Percentiles rank a stretch among this genome's conserved stretches.
phyloP scores from a whole-genome alignment of 805 yeast species.

The Jamesozyma spencerorum region DNA sequence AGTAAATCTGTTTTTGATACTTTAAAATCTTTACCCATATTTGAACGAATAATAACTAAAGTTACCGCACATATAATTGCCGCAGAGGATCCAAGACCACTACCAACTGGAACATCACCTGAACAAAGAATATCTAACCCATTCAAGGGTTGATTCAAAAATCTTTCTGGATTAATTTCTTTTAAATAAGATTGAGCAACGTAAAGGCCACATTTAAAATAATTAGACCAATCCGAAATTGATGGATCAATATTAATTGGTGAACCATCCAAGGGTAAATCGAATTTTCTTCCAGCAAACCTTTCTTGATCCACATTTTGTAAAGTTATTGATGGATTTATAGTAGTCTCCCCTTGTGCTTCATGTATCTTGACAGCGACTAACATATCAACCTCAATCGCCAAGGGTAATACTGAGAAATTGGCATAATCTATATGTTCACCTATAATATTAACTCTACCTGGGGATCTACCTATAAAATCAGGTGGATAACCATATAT shows the following conservation, averaged over 20 bases:
- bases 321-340: constrained; percentile 25
- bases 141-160: constrained; percentile 25
- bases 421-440: constrained; percentile 66
- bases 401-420: constrained; percentile 64
- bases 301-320: constrained; percentile 28
- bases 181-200: constrained; percentile 46
- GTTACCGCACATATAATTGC: constrained; percentile 63
- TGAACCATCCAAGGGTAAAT: constrained; percentile 34
- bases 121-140: constrained; percentile 48
- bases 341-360: constrained; percentile 5
- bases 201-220: constrained; percentile 54
- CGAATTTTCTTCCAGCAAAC: constrained; percentile 32
- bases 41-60: constrained; percentile 45
- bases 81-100: constrained; percentile 63
- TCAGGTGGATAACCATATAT: constrained; percentile 20
- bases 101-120: constrained; percentile 65
- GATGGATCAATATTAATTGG: constrained; percentile 40
- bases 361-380: constrained; percentile 37
- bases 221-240: constrained; percentile 52
- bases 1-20: constrained; percentile 47
- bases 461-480: constrained; percentile 58
- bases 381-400: constrained; percentile 56
- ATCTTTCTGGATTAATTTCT: constrained; percentile 24
- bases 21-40: constrained; percentile 31
- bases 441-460: constrained; percentile 65